Conservation (phyloP, 176 grass and related monocot species). For the Carex myosuroides region DNA sequence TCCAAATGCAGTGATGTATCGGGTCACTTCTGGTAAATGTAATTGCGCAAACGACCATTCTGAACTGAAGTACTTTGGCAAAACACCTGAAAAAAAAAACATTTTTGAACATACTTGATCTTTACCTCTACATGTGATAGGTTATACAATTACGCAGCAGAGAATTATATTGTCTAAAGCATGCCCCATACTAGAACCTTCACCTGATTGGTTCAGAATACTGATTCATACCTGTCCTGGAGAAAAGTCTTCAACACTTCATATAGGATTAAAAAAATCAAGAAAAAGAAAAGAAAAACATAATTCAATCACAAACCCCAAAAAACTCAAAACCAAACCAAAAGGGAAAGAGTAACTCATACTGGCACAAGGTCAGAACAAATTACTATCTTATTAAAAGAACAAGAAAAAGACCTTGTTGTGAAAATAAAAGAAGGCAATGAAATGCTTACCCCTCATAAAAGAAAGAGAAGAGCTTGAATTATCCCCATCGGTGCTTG, state of each 20-base stretch:
- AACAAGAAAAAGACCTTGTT: background rate
- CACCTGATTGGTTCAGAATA: background rate
- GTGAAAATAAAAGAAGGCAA: constrained; percentile 19
- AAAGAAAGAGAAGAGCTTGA: constrained; percentile 77
- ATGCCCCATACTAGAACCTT: background rate
- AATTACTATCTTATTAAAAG: constrained; percentile 1
- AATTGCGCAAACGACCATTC: constrained; percentile 98
- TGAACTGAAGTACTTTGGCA: constrained; percentile 91
- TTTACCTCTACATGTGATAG: background rate
- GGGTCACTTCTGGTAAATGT: constrained; percentile 77
- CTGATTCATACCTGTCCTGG: background rate
- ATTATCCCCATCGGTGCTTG: constrained; percentile 55
- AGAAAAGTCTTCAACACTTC: background rate
- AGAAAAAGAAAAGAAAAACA: background rate
- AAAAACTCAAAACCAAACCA: background rate
- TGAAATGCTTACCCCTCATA: constrained; percentile 53
- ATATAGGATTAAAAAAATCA: background rate
- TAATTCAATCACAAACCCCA: background rate
- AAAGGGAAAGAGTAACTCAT: background rate
- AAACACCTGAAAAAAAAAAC: constrained; percentile 42
- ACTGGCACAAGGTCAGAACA: background rate
- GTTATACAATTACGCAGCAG: background rate
- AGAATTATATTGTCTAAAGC: background rate
- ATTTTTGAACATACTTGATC: constrained; percentile 8
- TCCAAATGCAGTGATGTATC: constrained; percentile 87